phyloP scores from a whole-genome alignment of 768 basidiomycete genomes.

The Filobasidium wieringae region DNA sequence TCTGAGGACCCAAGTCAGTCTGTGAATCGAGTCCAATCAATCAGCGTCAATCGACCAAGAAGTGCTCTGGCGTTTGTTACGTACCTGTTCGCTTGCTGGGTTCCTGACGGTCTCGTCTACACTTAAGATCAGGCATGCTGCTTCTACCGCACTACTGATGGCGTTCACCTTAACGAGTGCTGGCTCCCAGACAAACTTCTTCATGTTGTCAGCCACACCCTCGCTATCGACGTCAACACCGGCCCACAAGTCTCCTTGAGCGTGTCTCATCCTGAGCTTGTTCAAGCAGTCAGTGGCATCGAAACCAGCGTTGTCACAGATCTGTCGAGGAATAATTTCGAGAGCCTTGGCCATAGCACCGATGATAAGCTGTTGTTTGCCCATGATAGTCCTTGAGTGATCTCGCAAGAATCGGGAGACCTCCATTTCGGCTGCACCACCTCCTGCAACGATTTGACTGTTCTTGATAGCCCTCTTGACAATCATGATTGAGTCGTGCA shows the following conservation, averaged over 20 bases:
- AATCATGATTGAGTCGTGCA: slow-evolving; percentile 99
- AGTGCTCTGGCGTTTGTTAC: slow-evolving; percentile 27
- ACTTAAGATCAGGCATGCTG: slow-evolving; percentile 86
- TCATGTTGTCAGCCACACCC: slow-evolving; percentile 90
- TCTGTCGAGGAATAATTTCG: slow-evolving; percentile 94
- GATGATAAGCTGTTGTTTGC: slow-evolving; percentile 87
- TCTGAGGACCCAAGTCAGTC: slow-evolving; percentile 73
- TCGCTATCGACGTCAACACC: slow-evolving; percentile 86
- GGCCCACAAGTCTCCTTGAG: slow-evolving; percentile 73
- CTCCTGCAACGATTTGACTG: slow-evolving; percentile 91
- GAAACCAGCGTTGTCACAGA: slow-evolving; percentile 94
- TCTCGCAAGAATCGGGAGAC: slow-evolving; percentile 86
- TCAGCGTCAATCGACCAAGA: background rate
- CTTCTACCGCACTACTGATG: slow-evolving; percentile 87
- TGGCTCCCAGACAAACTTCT: slow-evolving; percentile 97
- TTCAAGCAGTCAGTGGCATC: slow-evolving; percentile 96
- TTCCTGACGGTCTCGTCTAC: slow-evolving; percentile 96
- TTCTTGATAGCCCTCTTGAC: slow-evolving; percentile 93
- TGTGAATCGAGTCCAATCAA: slow-evolving; percentile 30
- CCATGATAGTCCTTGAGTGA: slow-evolving; percentile 81
- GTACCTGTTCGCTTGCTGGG: slow-evolving; percentile 82
- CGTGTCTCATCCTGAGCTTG: slow-evolving; percentile 93
- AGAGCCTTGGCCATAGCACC: slow-evolving; percentile 93
- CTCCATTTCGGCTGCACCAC: slow-evolving; percentile 98
- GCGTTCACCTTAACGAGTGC: slow-evolving; percentile 91